Base-by-base conservation (phyloP, 2,329 filamentous ascomycete species). In the Chalara sp. region DNA sequence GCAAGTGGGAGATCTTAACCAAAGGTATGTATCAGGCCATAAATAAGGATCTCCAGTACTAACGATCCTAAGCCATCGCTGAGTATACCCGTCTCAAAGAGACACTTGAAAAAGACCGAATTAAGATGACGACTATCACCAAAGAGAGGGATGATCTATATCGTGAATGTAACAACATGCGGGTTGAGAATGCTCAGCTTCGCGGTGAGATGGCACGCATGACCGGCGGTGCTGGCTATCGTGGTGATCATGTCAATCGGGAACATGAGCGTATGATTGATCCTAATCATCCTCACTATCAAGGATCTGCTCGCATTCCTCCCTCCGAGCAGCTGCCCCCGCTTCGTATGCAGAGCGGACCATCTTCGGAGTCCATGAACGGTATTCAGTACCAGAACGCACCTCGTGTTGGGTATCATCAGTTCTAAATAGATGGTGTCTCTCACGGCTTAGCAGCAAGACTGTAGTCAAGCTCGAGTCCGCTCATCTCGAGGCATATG, bases 1-100 rank as follows among this genome's bases (percentile, higher is more conserved):
- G 87, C 58, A 95, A 95, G 61, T 95, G 88, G 88, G 88, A 95
- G 61, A 90, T 92, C 46, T 66, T 95, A 12, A 90, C 86, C 3
- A 92, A 92, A 74, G 86, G 88, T 91, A 71, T 55, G 76, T 65
- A 49, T 37, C 21, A 6, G n/a, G 21, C 42, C 7, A 32, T 32
- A 13, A 30, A n/a, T 40, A 37, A 37, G n/a, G 8, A n/a, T 10
- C 35, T 10, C 8, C n/a, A n/a, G 29, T 53, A 35, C 57, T 62
- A 49, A 62, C 32, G 29, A 33, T 59, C 30, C n/a, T 33, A 54
- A 83, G 81, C 81, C 13, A 84, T 84, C 52, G 71, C 76, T 28
- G 80, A 84, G 58, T 79, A 84, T 57, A 75, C 80, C 58, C 72
- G 76, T 44, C 77, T 63, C 28, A 56, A 57, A 48, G 52, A 55